phyloP scores from a whole-genome alignment of 371 early-diverging fungal species.

The Blakeslea trispora region DNA sequence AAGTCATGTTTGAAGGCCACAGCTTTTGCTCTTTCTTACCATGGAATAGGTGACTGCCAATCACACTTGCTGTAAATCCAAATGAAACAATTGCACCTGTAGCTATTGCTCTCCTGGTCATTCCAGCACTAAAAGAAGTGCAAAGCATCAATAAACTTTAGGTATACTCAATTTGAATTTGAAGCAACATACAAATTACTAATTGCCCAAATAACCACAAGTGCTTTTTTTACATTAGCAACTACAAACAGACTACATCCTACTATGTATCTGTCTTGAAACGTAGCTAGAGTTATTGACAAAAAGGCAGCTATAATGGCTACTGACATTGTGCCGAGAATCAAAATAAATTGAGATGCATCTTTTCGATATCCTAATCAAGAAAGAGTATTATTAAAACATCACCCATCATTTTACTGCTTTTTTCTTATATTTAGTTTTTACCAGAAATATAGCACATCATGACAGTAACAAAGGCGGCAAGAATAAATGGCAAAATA shows the following conservation, averaged over 20 bases:
- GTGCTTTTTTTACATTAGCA: constrained; percentile 38
- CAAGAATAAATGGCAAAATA: constrained; percentile 35
- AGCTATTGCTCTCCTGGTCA: constrained; percentile 45
- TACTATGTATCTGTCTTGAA: constrained; percentile 12
- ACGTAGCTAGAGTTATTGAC: background rate
- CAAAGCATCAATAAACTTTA: constrained; percentile 1
- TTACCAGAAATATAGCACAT: constrained; percentile 36
- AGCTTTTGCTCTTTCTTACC: too few relatives aligned
- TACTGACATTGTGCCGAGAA: constrained; percentile 31
- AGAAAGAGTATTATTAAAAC: too few relatives aligned
- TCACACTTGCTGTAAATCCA: constrained; percentile 42
- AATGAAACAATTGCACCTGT: constrained; percentile 41
- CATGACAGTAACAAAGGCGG: constrained; percentile 24
- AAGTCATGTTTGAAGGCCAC: background rate
- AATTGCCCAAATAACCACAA: constrained; percentile 44
- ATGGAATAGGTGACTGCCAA: constrained; percentile 44
- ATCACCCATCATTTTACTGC: too few relatives aligned
- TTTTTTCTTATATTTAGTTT: too few relatives aligned
- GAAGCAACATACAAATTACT: constrained; percentile 36
- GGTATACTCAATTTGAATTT: too few relatives aligned
- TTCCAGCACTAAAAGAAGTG: constrained; percentile 30
- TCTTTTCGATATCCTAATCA: too few relatives aligned
- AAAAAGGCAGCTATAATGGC: constrained; percentile 10
- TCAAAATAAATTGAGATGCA: background rate
- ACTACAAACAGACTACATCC: constrained; percentile 32